Conservation (phyloP, 2,329 filamentous ascomycete genomes). For the Fusarium compactum region DNA sequence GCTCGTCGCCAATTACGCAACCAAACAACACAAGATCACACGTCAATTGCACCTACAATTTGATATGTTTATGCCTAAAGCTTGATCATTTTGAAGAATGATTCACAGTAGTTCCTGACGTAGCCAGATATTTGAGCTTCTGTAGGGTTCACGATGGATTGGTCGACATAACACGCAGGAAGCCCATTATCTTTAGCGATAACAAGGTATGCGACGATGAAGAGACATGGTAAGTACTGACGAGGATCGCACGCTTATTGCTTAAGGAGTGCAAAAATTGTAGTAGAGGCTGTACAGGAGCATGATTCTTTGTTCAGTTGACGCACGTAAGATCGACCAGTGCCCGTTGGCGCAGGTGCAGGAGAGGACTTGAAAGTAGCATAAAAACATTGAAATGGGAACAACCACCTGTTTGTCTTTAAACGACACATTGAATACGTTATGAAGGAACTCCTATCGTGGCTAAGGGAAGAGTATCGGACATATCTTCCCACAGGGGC, state of each 20-base stretch:
- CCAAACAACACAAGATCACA: not conserved
- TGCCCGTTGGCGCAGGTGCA: not conserved
- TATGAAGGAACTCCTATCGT: not conserved
- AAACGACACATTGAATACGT: not conserved
- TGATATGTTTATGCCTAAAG: not conserved
- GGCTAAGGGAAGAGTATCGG: not conserved
- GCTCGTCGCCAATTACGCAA: not conserved
- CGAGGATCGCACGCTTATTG: rapidly evolving
- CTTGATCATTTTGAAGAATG: rapidly evolving
- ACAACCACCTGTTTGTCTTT: rapidly evolving
- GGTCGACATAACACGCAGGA: not conserved
- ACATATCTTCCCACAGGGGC: no score
- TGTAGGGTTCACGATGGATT: not conserved
- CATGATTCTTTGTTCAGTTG: not conserved
- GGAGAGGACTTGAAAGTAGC: not conserved
- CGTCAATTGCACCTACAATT: not conserved
- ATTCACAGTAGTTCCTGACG: not conserved
- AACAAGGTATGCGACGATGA: not conserved
- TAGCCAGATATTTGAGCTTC: not conserved
- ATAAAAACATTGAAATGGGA: not conserved
- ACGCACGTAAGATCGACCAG: not conserved
- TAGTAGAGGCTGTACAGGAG: not conserved
- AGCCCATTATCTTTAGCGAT: not conserved
- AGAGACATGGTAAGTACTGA: not conserved
- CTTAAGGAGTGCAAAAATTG: rapidly evolving